Evolutionary conservation across 2,329 filamentous ascomycete species (phyloP).

Genomic region (Trematosphaeria pertusa): DNA sequence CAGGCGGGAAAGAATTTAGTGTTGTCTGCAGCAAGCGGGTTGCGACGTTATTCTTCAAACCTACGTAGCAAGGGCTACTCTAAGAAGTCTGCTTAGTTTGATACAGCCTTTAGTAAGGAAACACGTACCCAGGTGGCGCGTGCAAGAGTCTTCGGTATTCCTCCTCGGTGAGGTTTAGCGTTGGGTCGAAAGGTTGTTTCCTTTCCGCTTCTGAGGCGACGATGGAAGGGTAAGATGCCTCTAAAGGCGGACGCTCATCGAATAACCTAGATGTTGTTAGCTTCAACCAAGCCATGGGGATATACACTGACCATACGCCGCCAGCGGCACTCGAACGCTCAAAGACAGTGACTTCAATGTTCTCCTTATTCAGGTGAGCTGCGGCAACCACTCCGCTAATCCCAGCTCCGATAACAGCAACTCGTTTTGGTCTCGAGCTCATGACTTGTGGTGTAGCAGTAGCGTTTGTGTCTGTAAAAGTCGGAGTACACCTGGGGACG

Average conservation of each 20-base stretch:
- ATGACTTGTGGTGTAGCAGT: conserved; percentile 11
- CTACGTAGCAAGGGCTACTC: conserved; percentile 59
- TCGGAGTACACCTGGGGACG: neutral
- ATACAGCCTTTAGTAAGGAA: neutral
- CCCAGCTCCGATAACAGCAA: conserved; percentile 47
- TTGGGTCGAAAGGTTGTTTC: conserved; percentile 16
- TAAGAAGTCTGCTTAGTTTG: conserved; percentile 10
- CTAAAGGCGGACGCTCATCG: conserved; percentile 57
- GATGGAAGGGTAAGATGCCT: conserved; percentile 55
- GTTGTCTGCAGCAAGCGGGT: conserved; percentile 59
- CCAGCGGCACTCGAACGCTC: conserved; percentile 61
- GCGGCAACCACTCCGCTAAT: conserved; percentile 46
- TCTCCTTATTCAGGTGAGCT: conserved; percentile 43
- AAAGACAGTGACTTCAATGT: conserved; percentile 60
- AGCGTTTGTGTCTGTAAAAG: no score
- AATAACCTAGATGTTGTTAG: conserved; percentile 48
- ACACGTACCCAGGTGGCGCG: conserved; percentile 58
- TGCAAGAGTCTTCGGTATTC: conserved; percentile 40
- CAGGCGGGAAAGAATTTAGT: conserved; percentile 63
- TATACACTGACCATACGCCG: conserved; percentile 59
- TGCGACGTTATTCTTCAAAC: conserved; percentile 62
- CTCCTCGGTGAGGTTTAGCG: conserved; percentile 11
- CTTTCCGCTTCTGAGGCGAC: conserved; percentile 25
- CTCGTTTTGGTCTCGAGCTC: conserved; percentile 23
- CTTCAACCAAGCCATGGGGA: neutral